Percentiles rank a stretch among this genome's conserved stretches.
Evolutionary conservation across 2,329 filamentous ascomycete genomes (phyloP).

Genomic region (Penicillium paneum): DNA sequence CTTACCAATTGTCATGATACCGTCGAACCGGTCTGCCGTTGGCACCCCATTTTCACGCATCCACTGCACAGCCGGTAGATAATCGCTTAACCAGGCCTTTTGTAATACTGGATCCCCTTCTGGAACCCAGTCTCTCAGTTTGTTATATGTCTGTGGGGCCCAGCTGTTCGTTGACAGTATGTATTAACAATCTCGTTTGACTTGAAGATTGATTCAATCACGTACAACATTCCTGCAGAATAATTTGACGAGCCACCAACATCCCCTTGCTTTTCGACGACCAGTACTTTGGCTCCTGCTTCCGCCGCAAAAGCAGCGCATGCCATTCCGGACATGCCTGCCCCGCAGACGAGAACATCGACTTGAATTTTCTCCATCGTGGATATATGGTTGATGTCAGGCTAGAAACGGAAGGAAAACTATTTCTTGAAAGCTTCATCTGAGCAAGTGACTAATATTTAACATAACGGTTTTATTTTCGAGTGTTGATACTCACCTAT

Average conservation of each 20-base stretch:
- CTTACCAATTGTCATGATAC: constrained; percentile 30
- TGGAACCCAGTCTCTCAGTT: constrained; percentile 26
- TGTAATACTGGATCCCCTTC: constrained; percentile 25
- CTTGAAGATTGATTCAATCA: neutral
- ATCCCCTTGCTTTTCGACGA: constrained; percentile 25
- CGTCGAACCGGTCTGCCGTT: constrained; percentile 24
- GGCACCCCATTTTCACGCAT: constrained; percentile 29
- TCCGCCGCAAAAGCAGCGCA: constrained; percentile 28
- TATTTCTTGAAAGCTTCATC: neutral
- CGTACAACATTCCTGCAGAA: constrained; percentile 31
- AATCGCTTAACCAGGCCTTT: constrained; percentile 26
- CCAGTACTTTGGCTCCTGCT: constrained; percentile 23
- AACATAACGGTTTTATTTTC: neutral
- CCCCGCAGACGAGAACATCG: constrained; percentile 28
- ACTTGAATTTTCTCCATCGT: constrained; percentile 22
- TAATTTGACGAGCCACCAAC: constrained; percentile 27
- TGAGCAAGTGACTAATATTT: neutral
- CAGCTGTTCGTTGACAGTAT: constrained; percentile 14
- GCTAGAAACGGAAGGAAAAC: neutral
- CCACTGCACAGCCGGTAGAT: constrained; percentile 29
- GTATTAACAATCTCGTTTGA: neutral
- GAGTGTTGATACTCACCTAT: neutral
- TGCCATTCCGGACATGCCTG: constrained; percentile 30
- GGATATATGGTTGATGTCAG: neutral
- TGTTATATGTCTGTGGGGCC: constrained; percentile 24